phyloP scores from a whole-genome alignment of 176 grass and related monocot species.

The bread wheat (Triticum aestivum) region DNA sequence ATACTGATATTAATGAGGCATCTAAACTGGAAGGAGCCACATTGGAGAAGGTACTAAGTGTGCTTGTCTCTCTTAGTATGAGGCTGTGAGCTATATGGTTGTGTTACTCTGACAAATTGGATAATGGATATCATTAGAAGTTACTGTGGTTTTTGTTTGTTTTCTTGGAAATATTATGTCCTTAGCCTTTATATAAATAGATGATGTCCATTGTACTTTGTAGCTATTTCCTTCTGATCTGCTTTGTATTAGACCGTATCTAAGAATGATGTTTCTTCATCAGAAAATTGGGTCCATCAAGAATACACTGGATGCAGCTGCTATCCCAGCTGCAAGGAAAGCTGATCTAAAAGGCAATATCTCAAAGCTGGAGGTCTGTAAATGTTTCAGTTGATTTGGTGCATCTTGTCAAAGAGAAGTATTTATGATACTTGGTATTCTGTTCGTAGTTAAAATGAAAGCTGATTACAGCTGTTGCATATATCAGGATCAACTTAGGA shows the following conservation, averaged over 20 bases:
- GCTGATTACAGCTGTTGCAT: conserved; percentile 10
- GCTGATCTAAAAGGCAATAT: conserved; percentile 84
- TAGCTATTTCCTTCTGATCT: neutral
- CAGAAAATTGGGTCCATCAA: conserved; percentile 93
- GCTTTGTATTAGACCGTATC: neutral
- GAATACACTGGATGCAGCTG: conserved; percentile 66
- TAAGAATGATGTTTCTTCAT: conserved; percentile 22
- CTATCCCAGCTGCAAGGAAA: conserved; percentile 85
- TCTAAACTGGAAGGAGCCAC: conserved; percentile 55
- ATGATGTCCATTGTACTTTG: neutral
- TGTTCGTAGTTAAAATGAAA: neutral
- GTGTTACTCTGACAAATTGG: neutral
- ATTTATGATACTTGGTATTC: neutral
- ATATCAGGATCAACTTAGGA: conserved; percentile 77
- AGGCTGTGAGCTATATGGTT: neutral
- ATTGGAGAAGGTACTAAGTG: conserved; percentile 66
- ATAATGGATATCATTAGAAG: neutral
- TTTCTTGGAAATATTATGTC: neutral
- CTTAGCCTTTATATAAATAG: neutral
- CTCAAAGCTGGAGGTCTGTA: conserved; percentile 76
- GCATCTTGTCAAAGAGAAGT: neutral
- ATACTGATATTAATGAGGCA: conserved; percentile 60
- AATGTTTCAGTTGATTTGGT: conserved; percentile 8
- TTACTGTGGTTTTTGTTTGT: neutral
- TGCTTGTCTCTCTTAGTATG: neutral